These are phyloP conservation scores for Aschersonia sp. DNA, from an alignment of 2,329 filamentous ascomycete species.

Conservation along the genomic window DNA sequence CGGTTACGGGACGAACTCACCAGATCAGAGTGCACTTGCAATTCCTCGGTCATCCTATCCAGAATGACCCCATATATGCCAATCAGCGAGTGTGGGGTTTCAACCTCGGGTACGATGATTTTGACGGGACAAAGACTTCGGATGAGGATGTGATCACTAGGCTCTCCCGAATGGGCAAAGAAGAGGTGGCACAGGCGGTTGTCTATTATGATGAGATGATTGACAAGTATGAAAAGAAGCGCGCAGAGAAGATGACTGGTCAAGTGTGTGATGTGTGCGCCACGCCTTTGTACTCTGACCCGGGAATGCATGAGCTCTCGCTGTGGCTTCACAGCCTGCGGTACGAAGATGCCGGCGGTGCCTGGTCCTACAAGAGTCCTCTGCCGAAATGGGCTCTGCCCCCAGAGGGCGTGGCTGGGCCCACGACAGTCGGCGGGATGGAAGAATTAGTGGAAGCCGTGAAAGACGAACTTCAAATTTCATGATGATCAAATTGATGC, in stretches of 20 bases:
- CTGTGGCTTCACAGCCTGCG: slow-evolving; percentile 87
- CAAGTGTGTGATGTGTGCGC: slow-evolving; percentile 66
- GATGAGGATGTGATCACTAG: slow-evolving; percentile 85
- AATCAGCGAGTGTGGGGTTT: slow-evolving; percentile 86
- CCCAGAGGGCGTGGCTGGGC: slow-evolving; percentile 56
- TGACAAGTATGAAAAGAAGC: slow-evolving; percentile 74
- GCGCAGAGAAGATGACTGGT: slow-evolving; percentile 88
- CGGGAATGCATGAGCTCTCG: slow-evolving; percentile 75
- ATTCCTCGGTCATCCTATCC: slow-evolving; percentile 85
- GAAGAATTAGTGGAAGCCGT: slow-evolving; percentile 44
- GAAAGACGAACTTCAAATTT: slow-evolving; percentile 21
- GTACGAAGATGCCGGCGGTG: slow-evolving; percentile 71
- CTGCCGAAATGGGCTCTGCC: slow-evolving; percentile 81
- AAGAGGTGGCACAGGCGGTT: slow-evolving; percentile 78
- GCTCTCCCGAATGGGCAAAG: slow-evolving; percentile 82
- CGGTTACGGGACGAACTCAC: slow-evolving; percentile 86
- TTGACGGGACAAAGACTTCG: slow-evolving; percentile 52
- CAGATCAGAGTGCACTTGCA: slow-evolving; percentile 92
- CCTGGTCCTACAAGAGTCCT: slow-evolving; percentile 76
- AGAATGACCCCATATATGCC: slow-evolving; percentile 95
- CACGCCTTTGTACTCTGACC: slow-evolving; percentile 86
- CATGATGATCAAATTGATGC: not conserved
- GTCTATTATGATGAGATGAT: slow-evolving; percentile 93
- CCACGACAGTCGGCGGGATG: slow-evolving; percentile 49
- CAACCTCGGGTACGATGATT: slow-evolving; percentile 53